Conservation (phyloP, 768 basidiomycete species). For the Lentinula lateritia region DNA sequence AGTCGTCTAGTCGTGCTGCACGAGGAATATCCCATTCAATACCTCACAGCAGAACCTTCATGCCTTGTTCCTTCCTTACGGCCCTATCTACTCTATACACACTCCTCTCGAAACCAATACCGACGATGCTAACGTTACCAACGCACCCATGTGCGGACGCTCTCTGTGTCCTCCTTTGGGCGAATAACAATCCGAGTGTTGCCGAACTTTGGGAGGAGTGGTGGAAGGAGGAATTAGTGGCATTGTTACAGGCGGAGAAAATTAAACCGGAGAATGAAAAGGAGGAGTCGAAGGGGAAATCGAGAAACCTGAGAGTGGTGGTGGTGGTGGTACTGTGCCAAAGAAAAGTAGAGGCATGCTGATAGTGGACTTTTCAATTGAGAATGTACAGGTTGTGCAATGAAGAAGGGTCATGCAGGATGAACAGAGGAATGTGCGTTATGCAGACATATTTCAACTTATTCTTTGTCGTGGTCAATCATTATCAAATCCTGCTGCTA, state of each 20-base stretch:
- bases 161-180: constrained; percentile 86
- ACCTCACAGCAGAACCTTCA: constrained; percentile 81
- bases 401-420: constrained; percentile 55
- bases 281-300: constrained; percentile 46
- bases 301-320: constrained; percentile 27
- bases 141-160: constrained; percentile 76
- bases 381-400: constrained; percentile 90
- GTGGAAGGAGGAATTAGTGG: constrained; percentile 77
- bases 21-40: constrained; percentile 87
- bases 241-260: constrained; percentile 46
- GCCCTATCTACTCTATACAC: constrained; percentile 80
- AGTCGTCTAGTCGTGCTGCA: constrained; percentile 60
- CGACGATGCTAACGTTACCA: constrained; percentile 14
- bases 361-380: constrained; percentile 95
- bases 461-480: constrained; percentile 98
- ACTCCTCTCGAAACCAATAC: constrained; percentile 50
- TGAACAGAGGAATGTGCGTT: constrained; percentile 23
- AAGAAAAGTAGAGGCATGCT: constrained; percentile 43
- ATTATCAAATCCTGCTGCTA: constrained; percentile 87
- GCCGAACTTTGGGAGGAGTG: constrained; percentile 64
- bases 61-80: constrained; percentile 80
- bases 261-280: constrained; percentile 13
- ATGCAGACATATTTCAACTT: constrained; percentile 87
- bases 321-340: background rate
- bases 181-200: constrained; percentile 80